Percentiles rank a stretch among this genome's conserved stretches.
phyloP scores from a whole-genome alignment of 1,139 yeast species.

The Lodderomyces parapsilosis region DNA sequence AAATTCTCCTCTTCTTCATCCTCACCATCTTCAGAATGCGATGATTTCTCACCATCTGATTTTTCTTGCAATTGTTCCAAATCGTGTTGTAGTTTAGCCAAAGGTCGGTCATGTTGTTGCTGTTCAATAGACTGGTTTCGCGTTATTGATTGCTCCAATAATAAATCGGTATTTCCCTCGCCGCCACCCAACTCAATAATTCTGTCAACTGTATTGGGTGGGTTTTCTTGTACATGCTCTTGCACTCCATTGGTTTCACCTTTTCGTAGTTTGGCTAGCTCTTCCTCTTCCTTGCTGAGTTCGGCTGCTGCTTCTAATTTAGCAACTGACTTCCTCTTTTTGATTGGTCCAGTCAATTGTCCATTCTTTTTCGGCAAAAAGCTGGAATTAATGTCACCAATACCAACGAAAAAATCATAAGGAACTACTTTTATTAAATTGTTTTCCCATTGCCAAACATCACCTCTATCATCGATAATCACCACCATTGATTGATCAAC shows the following conservation, averaged over 20 bases:
- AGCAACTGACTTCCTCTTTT: conserved; percentile 57
- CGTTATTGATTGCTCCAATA: conserved; percentile 54
- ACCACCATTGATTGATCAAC: conserved; percentile 97
- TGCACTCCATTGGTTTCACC: conserved; percentile 8
- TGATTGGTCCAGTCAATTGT: conserved; percentile 65
- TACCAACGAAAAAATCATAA: conserved; percentile 92
- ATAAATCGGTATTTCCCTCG: conserved; percentile 43
- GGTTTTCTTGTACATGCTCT: background rate
- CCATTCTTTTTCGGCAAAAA: conserved; percentile 83
- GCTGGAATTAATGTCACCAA: conserved; percentile 95
- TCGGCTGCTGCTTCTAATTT: conserved; percentile 38
- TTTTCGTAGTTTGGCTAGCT: background rate
- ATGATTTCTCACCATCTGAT: conserved; percentile 11
- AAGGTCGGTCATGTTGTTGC: conserved; percentile 72
- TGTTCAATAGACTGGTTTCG: conserved; percentile 60
- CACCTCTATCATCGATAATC: conserved; percentile 96
- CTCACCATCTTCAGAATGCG: conserved; percentile 15
- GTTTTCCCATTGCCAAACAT: conserved; percentile 98
- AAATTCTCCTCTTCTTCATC: conserved; percentile 45
- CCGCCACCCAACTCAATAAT: conserved; percentile 50
- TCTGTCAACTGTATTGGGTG: conserved; percentile 46
- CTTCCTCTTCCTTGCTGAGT: conserved; percentile 14
- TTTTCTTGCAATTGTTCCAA: conserved; percentile 55
- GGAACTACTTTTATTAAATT: conserved; percentile 92
- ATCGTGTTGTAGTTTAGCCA: conserved; percentile 79